Evolutionary conservation across 768 basidiomycete genomes (phyloP).

Genomic region (Podaxis sp.): DNA sequence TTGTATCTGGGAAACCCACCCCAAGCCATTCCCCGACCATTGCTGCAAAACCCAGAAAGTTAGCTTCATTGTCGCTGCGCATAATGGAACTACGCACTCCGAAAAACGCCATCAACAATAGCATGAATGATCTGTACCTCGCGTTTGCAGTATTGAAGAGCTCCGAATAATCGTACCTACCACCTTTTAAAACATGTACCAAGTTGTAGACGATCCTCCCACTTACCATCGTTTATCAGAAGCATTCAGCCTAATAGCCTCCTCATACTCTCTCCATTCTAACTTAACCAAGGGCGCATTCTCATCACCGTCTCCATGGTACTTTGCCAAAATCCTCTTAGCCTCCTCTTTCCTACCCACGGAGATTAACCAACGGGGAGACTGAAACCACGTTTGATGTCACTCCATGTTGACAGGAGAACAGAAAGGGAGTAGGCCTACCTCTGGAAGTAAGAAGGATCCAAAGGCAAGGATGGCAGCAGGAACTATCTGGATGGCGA

Average conservation of each 20-base stretch:
- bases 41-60: constrained; percentile 30
- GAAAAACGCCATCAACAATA: constrained; percentile 55
- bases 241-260: constrained; percentile 46
- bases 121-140: constrained; percentile 45
- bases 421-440: constrained; percentile 14
- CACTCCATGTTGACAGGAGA: neutral
- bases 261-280: constrained; percentile 53
- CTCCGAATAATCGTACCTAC: constrained; percentile 51
- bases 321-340: constrained; percentile 45
- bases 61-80: neutral
- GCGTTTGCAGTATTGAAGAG: constrained; percentile 48
- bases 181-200: neutral
- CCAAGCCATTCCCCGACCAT: constrained; percentile 57
- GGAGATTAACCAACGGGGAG: constrained; percentile 55
- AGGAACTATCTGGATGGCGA: constrained; percentile 52
- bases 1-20: constrained; percentile 25
- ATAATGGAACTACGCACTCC: constrained; percentile 31
- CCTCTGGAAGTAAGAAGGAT: constrained; percentile 38
- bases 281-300: constrained; percentile 51
- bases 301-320: constrained; percentile 51
- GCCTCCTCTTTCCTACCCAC: constrained; percentile 51
- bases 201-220: neutral
- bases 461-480: constrained; percentile 38
- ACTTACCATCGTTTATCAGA: constrained; percentile 58
- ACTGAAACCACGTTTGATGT: constrained; percentile 26